These are phyloP conservation scores for Phialophora macrospora DNA, from an alignment of 2,329 filamentous ascomycete genomes.

Conservation along the genomic window DNA sequence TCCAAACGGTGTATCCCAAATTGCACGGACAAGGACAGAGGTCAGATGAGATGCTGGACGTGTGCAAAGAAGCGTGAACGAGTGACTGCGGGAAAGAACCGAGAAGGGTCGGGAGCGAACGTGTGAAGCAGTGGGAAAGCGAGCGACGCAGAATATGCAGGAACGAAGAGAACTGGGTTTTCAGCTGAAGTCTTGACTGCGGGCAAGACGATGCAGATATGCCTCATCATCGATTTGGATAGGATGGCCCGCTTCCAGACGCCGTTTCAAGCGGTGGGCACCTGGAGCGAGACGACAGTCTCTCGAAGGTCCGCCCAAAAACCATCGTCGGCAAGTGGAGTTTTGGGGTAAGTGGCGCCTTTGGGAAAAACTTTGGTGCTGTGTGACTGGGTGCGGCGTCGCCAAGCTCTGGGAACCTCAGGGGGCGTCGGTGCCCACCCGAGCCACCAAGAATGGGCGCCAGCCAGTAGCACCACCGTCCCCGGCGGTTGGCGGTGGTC, in stretches of 20 bases:
- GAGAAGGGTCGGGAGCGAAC: constrained; percentile 20
- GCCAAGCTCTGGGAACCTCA: background rate
- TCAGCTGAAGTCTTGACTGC: constrained; percentile 29
- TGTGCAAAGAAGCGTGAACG: constrained; percentile 16
- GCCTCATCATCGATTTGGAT: constrained; percentile 15
- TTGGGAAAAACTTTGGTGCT: constrained; percentile 20
- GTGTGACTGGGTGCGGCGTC: constrained; percentile 11
- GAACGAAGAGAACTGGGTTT: constrained; percentile 21
- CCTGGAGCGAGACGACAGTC: constrained; percentile 11
- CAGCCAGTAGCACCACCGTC: constrained; percentile 1
- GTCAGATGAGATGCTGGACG: background rate
- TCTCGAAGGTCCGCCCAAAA: constrained; percentile 1
- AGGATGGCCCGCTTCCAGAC: constrained; percentile 19
- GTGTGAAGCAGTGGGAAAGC: constrained; percentile 21
- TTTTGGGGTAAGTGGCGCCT: constrained; percentile 14
- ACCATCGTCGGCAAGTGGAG: constrained; percentile 8
- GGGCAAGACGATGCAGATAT: constrained; percentile 21
- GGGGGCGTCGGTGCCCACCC: constrained; percentile 6
- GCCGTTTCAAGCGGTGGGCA: constrained; percentile 30
- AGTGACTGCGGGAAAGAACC: constrained; percentile 18
- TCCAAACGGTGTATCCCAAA: constrained; percentile 4
- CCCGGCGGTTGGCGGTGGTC: background rate
- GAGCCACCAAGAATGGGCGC: background rate
- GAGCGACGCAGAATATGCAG: constrained; percentile 24
- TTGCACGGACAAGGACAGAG: background rate